Evolutionary conservation across 139 green algal genomes (phyloP).

Genomic region (Picochlorum sp.): DNA sequence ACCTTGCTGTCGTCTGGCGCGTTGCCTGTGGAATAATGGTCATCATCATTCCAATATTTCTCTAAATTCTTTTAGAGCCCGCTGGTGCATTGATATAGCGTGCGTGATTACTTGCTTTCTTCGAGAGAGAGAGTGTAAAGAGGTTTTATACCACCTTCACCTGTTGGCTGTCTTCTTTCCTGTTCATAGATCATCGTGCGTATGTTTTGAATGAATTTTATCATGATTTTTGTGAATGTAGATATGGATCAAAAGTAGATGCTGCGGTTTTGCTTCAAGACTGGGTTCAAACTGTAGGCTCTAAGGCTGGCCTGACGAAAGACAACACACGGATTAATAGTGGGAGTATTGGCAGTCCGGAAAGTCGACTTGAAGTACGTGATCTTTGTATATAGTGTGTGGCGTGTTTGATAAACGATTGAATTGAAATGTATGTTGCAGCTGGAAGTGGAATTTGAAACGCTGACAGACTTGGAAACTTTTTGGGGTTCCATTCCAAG

Average conservation of each 20-base stretch:
- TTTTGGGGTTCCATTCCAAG: slow-evolving; percentile 49
- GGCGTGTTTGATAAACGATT: neutral
- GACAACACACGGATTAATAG: slow-evolving; percentile 38
- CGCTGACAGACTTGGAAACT: slow-evolving; percentile 46
- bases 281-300: slow-evolving; percentile 52
- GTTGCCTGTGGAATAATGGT: too few species aligned
- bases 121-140: too few species aligned
- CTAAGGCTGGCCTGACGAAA: slow-evolving; percentile 31
- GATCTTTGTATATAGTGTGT: neutral
- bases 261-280: slow-evolving; percentile 53
- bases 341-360: slow-evolving; percentile 45
- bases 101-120: too few species aligned
- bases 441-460: slow-evolving; percentile 49
- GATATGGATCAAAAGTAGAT: slow-evolving; percentile 59
- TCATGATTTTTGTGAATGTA: slow-evolving; percentile 19
- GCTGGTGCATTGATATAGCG: too few species aligned
- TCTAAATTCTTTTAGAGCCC: too few species aligned
- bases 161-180: too few species aligned
- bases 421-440: slow-evolving; percentile 8
- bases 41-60: too few species aligned
- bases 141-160: too few species aligned
- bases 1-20: too few species aligned
- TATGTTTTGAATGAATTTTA: too few species aligned
- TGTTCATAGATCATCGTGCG: too few species aligned
- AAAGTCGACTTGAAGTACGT: slow-evolving; percentile 45